Evolutionary conservation across 768 basidiomycete species (phyloP).

Genomic region (Xerocomellus intermedius): DNA sequence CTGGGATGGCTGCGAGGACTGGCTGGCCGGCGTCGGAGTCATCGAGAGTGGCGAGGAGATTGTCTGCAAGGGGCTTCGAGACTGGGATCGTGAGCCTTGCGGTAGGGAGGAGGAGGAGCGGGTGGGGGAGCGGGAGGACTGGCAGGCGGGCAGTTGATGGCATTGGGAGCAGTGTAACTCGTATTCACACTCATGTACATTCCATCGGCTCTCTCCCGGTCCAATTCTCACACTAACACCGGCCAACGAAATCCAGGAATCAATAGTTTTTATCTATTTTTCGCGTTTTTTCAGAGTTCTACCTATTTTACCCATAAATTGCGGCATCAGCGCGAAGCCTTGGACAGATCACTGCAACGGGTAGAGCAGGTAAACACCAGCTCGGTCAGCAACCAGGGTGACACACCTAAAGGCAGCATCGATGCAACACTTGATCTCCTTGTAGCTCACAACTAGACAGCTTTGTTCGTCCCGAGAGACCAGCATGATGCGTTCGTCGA

Average conservation of each 20-base stretch:
- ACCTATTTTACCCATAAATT: conserved; percentile 49
- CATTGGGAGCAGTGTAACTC: conserved; percentile 12
- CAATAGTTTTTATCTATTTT: conserved; percentile 41
- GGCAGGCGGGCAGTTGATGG: conserved; percentile 47
- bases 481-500: conserved; percentile 94
- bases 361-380: neutral
- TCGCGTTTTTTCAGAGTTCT: conserved; percentile 67
- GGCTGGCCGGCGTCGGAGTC: conserved; percentile 64
- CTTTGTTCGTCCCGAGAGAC: conserved; percentile 94
- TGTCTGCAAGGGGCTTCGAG: conserved; percentile 57
- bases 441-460: conserved; percentile 90
- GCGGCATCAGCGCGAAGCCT: conserved; percentile 21
- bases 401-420: conserved; percentile 80
- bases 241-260: neutral
- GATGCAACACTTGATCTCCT: conserved; percentile 84
- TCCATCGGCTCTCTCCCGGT: neutral
- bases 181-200: neutral
- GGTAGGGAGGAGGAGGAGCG: conserved; percentile 72
- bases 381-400: neutral
- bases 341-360: conserved; percentile 46
- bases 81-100: conserved; percentile 69
- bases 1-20: conserved; percentile 65
- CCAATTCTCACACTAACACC: conserved; percentile 3
- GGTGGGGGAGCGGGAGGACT: conserved; percentile 67
- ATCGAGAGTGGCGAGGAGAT: conserved; percentile 63